Evolutionary conservation across 2,329 filamentous ascomycete species (phyloP).

Genomic region (Lojkania enalia): DNA sequence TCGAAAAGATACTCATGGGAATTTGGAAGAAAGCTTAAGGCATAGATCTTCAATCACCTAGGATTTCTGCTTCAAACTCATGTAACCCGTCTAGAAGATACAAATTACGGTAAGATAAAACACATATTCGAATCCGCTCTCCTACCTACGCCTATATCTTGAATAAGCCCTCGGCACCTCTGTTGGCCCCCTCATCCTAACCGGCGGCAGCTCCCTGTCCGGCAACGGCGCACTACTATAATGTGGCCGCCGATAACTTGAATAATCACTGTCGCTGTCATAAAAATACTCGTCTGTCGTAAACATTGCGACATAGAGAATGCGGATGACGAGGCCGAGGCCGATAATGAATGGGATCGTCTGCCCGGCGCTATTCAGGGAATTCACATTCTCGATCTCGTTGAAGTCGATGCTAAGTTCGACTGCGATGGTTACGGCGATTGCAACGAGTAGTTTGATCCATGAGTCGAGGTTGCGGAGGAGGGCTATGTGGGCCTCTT

Average conservation of each 20-base stretch:
- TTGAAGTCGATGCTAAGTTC: conserved; percentile 28
- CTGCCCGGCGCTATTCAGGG: conserved; percentile 17
- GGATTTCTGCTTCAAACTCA: too few species aligned
- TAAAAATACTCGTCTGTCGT: conserved; percentile 5
- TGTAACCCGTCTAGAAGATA: too few species aligned
- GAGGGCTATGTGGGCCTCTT: conserved; percentile 10
- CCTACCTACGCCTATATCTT: too few species aligned
- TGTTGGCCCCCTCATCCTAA: not conserved
- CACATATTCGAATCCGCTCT: too few species aligned
- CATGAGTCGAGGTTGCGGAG: conserved; percentile 18
- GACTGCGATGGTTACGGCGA: conserved; percentile 13
- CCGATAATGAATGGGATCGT: conserved; percentile 27
- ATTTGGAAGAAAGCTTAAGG: too few species aligned
- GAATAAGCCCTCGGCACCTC: too few species aligned
- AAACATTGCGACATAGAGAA: conserved; percentile 19
- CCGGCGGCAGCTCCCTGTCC: not conserved
- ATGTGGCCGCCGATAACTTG: not conserved
- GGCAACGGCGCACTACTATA: not conserved
- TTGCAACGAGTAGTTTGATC: conserved; percentile 18
- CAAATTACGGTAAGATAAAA: too few species aligned
- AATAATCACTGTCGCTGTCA: conserved; percentile 9
- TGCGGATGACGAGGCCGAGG: conserved; percentile 13
- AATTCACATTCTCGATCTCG: conserved; percentile 18
- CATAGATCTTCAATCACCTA: too few species aligned
- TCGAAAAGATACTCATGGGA: too few species aligned